Evolutionary conservation across 352 stramenopile genomes (phyloP).

Genomic region (Aphanomyces invadans): DNA sequence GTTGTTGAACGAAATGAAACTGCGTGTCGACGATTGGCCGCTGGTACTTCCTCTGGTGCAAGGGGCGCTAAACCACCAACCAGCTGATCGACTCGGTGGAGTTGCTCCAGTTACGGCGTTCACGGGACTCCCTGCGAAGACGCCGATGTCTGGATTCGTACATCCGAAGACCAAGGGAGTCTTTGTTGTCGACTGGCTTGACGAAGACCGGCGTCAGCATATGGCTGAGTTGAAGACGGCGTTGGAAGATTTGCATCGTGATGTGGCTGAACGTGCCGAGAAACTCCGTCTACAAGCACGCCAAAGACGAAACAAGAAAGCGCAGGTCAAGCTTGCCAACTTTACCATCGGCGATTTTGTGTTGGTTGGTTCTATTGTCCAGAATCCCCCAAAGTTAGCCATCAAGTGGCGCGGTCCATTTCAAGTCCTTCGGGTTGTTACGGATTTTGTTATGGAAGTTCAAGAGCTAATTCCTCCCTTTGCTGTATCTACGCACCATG

Average conservation of each 20-base stretch:
- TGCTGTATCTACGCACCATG: neutral
- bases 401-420: neutral
- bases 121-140: neutral
- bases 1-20: constrained; percentile 27
- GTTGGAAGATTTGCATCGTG: constrained; percentile 1
- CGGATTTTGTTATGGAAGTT: constrained; percentile 14
- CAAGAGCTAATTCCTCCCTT: constrained; percentile 6
- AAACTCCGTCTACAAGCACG: neutral
- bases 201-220: neutral
- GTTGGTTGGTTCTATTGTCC: no score
- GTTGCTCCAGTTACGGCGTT: constrained; percentile 21
- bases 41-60: constrained; percentile 7
- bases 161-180: constrained; percentile 12
- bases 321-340: no score
- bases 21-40: neutral
- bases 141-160: constrained; percentile 9
- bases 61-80: constrained; percentile 11
- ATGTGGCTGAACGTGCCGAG: neutral
- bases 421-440: constrained; percentile 2
- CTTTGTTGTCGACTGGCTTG: neutral
- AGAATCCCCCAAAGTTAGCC: constrained; percentile 17
- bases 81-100: constrained; percentile 25
- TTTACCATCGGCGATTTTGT: no score
- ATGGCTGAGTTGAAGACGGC: neutral
- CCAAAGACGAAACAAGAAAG: no score